Evolutionary conservation across 495 filamentous ascomycete species (phyloP).

Genomic region (Neurospora cerealis): DNA sequence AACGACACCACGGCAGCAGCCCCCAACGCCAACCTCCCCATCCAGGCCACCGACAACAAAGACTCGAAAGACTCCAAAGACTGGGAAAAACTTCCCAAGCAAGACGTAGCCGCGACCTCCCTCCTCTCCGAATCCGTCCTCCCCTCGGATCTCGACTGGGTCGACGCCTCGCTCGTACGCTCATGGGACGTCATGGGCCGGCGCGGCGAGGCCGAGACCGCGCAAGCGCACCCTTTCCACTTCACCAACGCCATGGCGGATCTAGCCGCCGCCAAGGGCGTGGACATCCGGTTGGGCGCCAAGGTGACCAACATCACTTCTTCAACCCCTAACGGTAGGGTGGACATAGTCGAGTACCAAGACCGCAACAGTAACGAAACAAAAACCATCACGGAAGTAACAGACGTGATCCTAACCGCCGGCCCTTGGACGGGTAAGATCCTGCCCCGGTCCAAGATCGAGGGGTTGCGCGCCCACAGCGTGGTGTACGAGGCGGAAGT

Average conservation of each 20-base stretch:
- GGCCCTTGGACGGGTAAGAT: conserved; percentile 82
- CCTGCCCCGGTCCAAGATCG: conserved; percentile 66
- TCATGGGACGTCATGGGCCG: conserved; percentile 78
- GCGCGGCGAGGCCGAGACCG: conserved; percentile 55
- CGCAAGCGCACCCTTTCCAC: conserved; percentile 88
- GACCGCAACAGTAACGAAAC: conserved; percentile 44
- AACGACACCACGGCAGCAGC: not conserved
- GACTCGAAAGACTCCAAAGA: conserved; percentile 17
- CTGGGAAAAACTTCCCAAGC: conserved; percentile 62
- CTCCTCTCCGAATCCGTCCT: conserved; percentile 52
- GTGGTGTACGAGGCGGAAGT: conserved; percentile 76
- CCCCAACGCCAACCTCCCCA: conserved; percentile 20
- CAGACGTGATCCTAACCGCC: conserved; percentile 73
- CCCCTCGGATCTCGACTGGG: conserved; percentile 81
- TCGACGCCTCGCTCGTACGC: conserved; percentile 53
- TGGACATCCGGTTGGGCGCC: conserved; percentile 57
- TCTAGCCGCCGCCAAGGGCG: conserved; percentile 67
- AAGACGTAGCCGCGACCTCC: conserved; percentile 48
- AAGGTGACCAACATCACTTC: conserved; percentile 41
- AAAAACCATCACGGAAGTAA: conserved; percentile 54
- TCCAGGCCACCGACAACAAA: conserved; percentile 14
- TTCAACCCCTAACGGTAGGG: conserved; percentile 7
- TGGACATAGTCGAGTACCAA: conserved; percentile 65
- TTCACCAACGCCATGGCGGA: conserved; percentile 84
- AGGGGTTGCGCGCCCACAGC: conserved; percentile 77